Base-by-base conservation (phyloP, 768 basidiomycete genomes). In the Boletus eberwhitei region DNA sequence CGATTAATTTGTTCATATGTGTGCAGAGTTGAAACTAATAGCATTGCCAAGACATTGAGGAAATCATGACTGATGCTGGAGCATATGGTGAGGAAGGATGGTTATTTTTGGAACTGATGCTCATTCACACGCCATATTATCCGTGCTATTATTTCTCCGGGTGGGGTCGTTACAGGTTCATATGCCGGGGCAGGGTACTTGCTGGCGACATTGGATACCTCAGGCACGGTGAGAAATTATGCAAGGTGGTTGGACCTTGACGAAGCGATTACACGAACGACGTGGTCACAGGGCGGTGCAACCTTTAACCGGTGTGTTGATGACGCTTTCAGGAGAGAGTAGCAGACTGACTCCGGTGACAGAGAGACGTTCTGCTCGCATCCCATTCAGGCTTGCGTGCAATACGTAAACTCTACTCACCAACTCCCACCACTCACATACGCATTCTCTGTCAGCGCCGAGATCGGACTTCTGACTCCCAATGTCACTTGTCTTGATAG, bases 221-320 rank as follows among this genome's bases (percentile, higher is more conserved):
- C 72, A 2, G 78, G 59, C 17, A 6, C 48, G 5, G 59, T 64
- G 12, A 60, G 66, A 2, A 72, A 80, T 56, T 89, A 85, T 61
- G 74, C 67, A 24, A 79, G 88, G 24, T 89, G 84, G 82, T 74
- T 90, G 32, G 87, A 90, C 57, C 71, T 90, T 31, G 87, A 90
- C 55, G 70, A 79, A 55, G 86, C 76, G 2, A 68, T 86, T 34
- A 75, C 79, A 8, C 75, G 78, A 31, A 82, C 86, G 0, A 72
- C 73, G 2, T 90, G 88, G 88, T 77, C 77, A 1, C 82, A 86
- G 62, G 73, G 66, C 26, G 74, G 74, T 22, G 66, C 64, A 8
- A 69, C 72, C 14, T 81, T 82, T 43, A 66, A 72, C 49, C 77
- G 88, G 87, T 85, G 44, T 65, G 51, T 36, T 0, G 17, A 11